These are phyloP conservation scores for Amanita fuliginea DNA, from an alignment of 768 basidiomycete species.

Conservation along the genomic window DNA sequence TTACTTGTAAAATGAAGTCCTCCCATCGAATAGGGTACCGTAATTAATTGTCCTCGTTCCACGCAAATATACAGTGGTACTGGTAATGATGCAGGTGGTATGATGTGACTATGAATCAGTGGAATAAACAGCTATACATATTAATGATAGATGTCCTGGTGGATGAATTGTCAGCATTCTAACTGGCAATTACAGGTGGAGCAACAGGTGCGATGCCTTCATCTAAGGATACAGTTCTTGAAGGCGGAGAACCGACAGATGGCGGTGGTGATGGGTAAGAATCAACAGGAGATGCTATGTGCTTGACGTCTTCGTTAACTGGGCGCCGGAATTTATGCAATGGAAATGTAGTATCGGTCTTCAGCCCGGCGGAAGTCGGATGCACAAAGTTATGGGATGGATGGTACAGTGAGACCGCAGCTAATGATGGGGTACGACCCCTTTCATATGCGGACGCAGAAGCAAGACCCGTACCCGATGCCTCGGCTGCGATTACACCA, in stretches of 20 bases:
- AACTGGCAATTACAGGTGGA: not conserved
- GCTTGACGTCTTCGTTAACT: conserved; percentile 11
- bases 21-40: too few relatives aligned
- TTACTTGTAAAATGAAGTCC: too few relatives aligned
- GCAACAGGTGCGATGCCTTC: not conserved
- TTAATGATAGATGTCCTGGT: conserved; percentile 1
- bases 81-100: not conserved
- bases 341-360: not conserved
- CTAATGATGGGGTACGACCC: conserved; percentile 22
- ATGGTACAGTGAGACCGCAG: conserved; percentile 12
- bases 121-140: not conserved
- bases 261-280: conserved; percentile 42
- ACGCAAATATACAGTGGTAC: not conserved
- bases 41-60: not conserved
- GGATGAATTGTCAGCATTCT: not conserved
- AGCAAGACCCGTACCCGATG: conserved; percentile 23
- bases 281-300: conserved; percentile 19
- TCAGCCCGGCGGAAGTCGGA: conserved; percentile 3
- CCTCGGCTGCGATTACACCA: conserved; percentile 13
- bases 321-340: conserved; percentile 11
- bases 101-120: not conserved
- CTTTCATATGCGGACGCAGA: conserved; percentile 25
- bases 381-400: conserved; percentile 7
- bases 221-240: conserved; percentile 13
- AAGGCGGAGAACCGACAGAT: conserved; percentile 23